Conservation (phyloP, 139 green algal genomes). For the Micractinium sp. region DNA sequence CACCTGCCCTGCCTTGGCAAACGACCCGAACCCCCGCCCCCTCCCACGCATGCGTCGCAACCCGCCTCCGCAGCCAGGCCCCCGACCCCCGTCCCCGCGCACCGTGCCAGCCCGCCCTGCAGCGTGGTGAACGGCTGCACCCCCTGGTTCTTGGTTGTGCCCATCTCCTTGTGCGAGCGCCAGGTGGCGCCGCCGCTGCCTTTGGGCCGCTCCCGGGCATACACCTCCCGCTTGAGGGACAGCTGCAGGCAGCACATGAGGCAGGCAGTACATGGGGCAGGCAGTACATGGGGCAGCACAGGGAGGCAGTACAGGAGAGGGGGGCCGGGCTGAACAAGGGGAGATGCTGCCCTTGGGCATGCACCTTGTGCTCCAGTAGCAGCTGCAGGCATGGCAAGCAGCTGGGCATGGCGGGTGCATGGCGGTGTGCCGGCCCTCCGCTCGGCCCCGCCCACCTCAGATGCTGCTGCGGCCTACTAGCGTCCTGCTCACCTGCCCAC, state of each 20-base stretch:
- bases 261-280: neutral
- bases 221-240: slow-evolving; percentile 11
- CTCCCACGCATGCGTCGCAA: too few relatives aligned
- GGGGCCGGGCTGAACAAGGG: too few relatives aligned
- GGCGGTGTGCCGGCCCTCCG: too few relatives aligned
- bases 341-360: neutral
- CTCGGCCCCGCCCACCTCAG: too few relatives aligned
- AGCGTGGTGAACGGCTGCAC: slow-evolving; percentile 4
- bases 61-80: too few relatives aligned
- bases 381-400: neutral
- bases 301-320: too few relatives aligned
- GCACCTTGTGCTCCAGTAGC: neutral
- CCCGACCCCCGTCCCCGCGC: too few relatives aligned
- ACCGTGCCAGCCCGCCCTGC: slow-evolving; percentile 2
- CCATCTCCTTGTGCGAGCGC: neutral
- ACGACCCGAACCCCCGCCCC: too few relatives aligned
- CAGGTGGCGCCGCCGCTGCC: neutral
- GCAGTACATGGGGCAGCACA: neutral
- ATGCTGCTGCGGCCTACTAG: too few relatives aligned
- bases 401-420: neutral
- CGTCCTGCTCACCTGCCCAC: too few relatives aligned
- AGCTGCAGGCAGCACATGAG: neutral
- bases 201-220: neutral
- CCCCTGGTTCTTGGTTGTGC: neutral
- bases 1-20: too few relatives aligned